Percentiles rank a stretch among this genome's conserved stretches.
phyloP scores from a whole-genome alignment of 2,329 filamentous ascomycete species.

The Aspergillus proliferans region DNA sequence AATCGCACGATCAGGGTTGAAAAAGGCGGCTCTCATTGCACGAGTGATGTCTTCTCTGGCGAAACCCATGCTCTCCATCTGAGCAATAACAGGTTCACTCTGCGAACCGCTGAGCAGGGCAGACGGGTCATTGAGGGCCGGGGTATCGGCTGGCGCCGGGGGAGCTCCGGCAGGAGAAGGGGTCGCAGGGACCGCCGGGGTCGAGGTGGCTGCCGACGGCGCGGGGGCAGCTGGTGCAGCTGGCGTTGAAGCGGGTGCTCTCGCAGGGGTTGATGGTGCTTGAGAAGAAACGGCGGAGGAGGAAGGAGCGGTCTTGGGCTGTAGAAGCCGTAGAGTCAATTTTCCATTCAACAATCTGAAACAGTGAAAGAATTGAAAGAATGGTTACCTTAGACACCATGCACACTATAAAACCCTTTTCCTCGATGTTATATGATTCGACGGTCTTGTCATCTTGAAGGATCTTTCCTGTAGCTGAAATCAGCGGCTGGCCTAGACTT shows the following conservation, averaged over 20 bases:
- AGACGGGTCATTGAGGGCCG: conserved; percentile 63
- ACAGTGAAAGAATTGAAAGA: background rate
- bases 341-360: background rate
- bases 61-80: conserved; percentile 98
- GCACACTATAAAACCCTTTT: conserved; percentile 98
- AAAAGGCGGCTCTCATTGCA: conserved; percentile 93
- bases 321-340: conserved; percentile 11
- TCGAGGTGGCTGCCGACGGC: conserved; percentile 41
- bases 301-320: conserved; percentile 66
- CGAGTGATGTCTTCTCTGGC: conserved; percentile 79
- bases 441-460: conserved; percentile 96
- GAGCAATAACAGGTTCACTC: conserved; percentile 72
- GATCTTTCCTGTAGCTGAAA: conserved; percentile 70
- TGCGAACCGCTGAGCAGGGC: conserved; percentile 81
- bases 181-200: conserved; percentile 42
- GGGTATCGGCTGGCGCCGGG: conserved; percentile 31
- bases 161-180: conserved; percentile 44
- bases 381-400: conserved; percentile 84
- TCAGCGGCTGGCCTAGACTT: background rate
- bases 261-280: conserved; percentile 34
- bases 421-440: conserved; percentile 95
- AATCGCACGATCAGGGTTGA: conserved; percentile 93
- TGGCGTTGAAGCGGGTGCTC: conserved; percentile 36
- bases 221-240: conserved; percentile 40
- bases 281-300: conserved; percentile 27